Percentiles rank a stretch among this genome's conserved stretches.
These are phyloP conservation scores for Isatis lusitanica DNA, from an alignment of 441 rosid genomes.

Conservation along the genomic window DNA sequence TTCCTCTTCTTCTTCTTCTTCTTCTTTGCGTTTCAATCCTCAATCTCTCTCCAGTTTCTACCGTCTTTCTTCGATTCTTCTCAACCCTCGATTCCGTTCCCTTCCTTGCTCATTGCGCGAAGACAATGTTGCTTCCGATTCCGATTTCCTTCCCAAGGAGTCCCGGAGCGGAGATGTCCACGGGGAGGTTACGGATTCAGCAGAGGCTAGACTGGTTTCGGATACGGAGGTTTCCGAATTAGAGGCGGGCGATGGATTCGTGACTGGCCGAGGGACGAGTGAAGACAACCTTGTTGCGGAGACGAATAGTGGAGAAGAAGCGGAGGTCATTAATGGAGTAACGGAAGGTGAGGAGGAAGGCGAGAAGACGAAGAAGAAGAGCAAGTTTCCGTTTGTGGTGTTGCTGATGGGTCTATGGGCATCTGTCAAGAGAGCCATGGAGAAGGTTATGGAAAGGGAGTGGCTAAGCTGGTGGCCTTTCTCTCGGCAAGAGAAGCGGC, in stretches of 20 bases:
- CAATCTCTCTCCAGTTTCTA: constrained; percentile 28
- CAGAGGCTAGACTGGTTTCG: constrained; percentile 20
- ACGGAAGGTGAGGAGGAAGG: constrained; percentile 20
- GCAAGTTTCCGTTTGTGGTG: constrained; percentile 47
- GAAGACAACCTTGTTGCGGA: constrained; percentile 33
- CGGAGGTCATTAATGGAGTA: constrained; percentile 24
- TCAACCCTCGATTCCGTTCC: constrained; percentile 32
- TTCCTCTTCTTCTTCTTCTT: background rate
- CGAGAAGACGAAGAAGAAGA: constrained; percentile 29
- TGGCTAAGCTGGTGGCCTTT: constrained; percentile 81
- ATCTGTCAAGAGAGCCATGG: constrained; percentile 46
- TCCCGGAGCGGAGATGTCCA: constrained; percentile 1
- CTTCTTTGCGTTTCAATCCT: constrained; percentile 33
- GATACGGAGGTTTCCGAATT: constrained; percentile 24
- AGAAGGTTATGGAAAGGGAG: constrained; percentile 54
- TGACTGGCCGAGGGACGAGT: constrained; percentile 23
- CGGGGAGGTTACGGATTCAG: constrained; percentile 12
- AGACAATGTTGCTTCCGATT: constrained; percentile 44
- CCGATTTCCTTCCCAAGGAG: constrained; percentile 26
- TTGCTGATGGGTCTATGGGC: constrained; percentile 69
- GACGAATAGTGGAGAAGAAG: constrained; percentile 23
- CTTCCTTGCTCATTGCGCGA: constrained; percentile 59
- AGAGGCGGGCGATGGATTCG: constrained; percentile 16
- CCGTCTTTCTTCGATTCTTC: constrained; percentile 19
- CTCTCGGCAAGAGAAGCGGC: constrained; percentile 68